Conservation (phyloP, 768 basidiomycete species). For the Calocybe cyanea region DNA sequence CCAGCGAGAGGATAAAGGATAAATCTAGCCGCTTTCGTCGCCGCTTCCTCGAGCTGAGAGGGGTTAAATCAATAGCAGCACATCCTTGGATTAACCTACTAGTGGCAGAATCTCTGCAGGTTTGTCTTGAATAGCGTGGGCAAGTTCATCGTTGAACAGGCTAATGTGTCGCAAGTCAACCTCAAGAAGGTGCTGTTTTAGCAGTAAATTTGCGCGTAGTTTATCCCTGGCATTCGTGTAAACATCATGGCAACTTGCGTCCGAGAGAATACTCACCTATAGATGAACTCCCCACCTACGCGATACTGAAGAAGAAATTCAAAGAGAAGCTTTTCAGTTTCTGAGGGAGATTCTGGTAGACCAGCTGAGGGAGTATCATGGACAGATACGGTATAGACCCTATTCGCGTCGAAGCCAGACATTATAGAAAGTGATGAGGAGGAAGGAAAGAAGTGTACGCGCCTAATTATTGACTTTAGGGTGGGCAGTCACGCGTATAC, state of each 20-base stretch:
- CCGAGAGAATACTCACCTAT: conserved; percentile 54
- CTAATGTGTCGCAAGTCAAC: conserved; percentile 77
- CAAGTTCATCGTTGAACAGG: conserved; percentile 92
- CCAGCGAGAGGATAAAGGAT: conserved; percentile 80
- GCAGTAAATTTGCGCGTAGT: conserved; percentile 80
- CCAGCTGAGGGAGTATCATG: conserved; percentile 56
- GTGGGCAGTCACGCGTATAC: conserved; percentile 24
- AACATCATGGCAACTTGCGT: conserved; percentile 6
- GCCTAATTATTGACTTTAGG: conserved; percentile 21
- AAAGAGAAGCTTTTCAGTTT: conserved; percentile 73
- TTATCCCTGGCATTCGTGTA: conserved; percentile 57
- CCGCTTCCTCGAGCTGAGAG: conserved; percentile 84
- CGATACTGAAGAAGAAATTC: conserved; percentile 89
- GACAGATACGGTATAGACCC: conserved; percentile 77
- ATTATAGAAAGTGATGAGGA: conserved; percentile 33
- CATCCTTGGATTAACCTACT: conserved; percentile 40
- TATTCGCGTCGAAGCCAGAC: conserved; percentile 87
- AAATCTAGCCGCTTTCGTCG: conserved; percentile 76
- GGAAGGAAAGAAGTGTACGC: conserved; percentile 6
- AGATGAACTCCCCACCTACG: conserved; percentile 87
- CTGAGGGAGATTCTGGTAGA: conserved; percentile 70
- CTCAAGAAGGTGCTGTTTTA: conserved; percentile 85
- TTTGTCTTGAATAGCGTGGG: conserved; percentile 83
- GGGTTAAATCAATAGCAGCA: not conserved
- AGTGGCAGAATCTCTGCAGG: conserved; percentile 88